A percentile compares a stretch with the other conserved stretches of the same genome.
Evolutionary conservation across 805 yeast species (phyloP).

Genomic region (Lipomyces starkeyi): DNA sequence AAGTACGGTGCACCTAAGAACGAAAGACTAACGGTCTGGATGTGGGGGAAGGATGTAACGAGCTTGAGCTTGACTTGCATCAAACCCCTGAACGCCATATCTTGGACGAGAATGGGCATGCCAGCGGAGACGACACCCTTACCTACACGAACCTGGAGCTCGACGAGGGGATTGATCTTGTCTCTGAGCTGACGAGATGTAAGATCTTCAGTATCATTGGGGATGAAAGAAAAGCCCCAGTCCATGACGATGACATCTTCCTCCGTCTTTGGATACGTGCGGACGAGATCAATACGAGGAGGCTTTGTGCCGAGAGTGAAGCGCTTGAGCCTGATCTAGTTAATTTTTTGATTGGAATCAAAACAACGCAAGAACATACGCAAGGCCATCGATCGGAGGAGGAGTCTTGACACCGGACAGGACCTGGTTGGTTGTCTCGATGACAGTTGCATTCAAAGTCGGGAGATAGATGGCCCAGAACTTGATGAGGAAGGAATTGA

Average conservation of each 20-base stretch:
- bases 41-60: conserved; percentile 90
- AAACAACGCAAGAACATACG: conserved; percentile 13
- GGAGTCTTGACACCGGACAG: conserved; percentile 79
- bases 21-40: conserved; percentile 87
- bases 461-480: conserved; percentile 95
- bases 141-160: conserved; percentile 73
- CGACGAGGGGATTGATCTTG: conserved; percentile 79
- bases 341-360: background rate
- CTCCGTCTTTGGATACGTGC: conserved; percentile 87
- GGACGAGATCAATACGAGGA: conserved; percentile 87
- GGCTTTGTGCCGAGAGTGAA: conserved; percentile 96
- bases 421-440: conserved; percentile 83
- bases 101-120: conserved; percentile 79
- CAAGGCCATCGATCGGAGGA: conserved; percentile 76
- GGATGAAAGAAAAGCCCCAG: conserved; percentile 91
- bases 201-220: conserved; percentile 85
- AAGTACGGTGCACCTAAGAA: conserved; percentile 85
- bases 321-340: conserved; percentile 28
- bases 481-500: conserved; percentile 83
- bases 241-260: conserved; percentile 97
- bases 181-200: conserved; percentile 84
- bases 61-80: conserved; percentile 84
- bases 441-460: conserved; percentile 79
- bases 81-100: conserved; percentile 74
- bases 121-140: conserved; percentile 72